Conservation (phyloP, 2,329 filamentous ascomycete genomes). For the Cladosporium sp. region DNA sequence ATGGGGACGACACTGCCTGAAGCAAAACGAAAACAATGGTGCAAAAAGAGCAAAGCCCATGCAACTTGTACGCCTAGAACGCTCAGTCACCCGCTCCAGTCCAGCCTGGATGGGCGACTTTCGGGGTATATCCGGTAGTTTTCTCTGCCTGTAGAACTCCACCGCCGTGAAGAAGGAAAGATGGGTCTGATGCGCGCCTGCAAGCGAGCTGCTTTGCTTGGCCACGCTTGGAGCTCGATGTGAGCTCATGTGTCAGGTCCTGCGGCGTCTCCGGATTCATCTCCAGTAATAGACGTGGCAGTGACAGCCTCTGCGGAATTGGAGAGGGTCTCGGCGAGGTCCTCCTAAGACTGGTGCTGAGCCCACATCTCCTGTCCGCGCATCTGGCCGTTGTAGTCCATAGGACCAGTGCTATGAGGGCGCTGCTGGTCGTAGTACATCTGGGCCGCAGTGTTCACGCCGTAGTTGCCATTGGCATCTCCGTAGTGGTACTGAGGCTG, state of each 20-base stretch:
- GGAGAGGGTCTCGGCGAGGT: neutral
- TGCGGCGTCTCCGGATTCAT: constrained; percentile 4
- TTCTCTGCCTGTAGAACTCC: constrained; percentile 18
- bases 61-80: constrained; percentile 18
- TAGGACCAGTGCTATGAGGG: constrained; percentile 67
- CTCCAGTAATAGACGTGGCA: neutral
- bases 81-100: constrained; percentile 16
- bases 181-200: constrained; percentile 3
- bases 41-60: constrained; percentile 17
- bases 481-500: constrained; percentile 75
- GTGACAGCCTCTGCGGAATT: neutral
- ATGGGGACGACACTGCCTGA: neutral
- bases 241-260: constrained; percentile 1
- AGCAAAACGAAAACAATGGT: constrained; percentile 8
- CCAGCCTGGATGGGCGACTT: constrained; percentile 13
- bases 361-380: constrained; percentile 57
- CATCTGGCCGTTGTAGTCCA: constrained; percentile 63
- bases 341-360: constrained; percentile 39
- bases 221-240: neutral
- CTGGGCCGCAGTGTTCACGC: constrained; percentile 65
- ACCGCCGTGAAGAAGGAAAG: constrained; percentile 18
- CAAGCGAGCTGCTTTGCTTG: constrained; percentile 16
- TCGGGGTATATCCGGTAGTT: constrained; percentile 19
- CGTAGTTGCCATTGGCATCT: constrained; percentile 55
- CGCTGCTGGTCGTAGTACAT: constrained; percentile 72